Evolutionary conservation across 495 filamentous ascomycete species (phyloP), one percentile per base, ranked within the genome.

Genomic region (Talaromyces nanjingensis): DNA sequence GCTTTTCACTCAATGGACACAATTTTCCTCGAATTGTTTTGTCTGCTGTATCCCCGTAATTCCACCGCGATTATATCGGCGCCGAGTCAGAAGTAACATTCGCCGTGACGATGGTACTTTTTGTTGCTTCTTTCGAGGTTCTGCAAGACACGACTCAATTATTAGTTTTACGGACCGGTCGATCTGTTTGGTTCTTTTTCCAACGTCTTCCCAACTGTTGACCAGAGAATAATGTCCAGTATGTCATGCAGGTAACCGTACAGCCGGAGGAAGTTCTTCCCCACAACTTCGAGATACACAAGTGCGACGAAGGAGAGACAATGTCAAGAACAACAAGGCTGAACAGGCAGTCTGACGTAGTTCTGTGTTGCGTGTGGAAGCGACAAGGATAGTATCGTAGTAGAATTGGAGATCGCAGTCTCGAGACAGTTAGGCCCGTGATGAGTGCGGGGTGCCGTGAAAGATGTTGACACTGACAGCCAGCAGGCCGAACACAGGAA

Each of bases 31-130:
- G 49, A 22, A 12, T 25, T 2, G 33, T 7, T 45, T 45, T 18
- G 39, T 45, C 39, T 27, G 52, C 20, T 55, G 52, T 18, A 49
- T 49, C 45, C n/a, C 45, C 45, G 45, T 49, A 49, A 18, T 56
- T 56, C 27, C 24, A 31, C 22, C 27, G 53, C 53, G 24, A 56
- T 12, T 29, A 29, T 18, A 56, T 56, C 24, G 22, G n/a, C 27
- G 53, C 53, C 53, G 53, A 56, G 53, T 56, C 53, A 56, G 53
- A 56, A 56, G 53, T 56, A 56, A 56, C 53, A 56, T 56, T 14
- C 53, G 53, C 53, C 53, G 53, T 29, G 53, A 56, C 6, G 27
- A 56, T 24, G 53, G 53, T 56, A 29, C 27, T 25, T 56, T 31
- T 56, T 56, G 22, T 56, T 56, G 18, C 27, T 24, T 56, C 20